Conservation (phyloP, 83 land plant species). For the Thuja plicata region DNA sequence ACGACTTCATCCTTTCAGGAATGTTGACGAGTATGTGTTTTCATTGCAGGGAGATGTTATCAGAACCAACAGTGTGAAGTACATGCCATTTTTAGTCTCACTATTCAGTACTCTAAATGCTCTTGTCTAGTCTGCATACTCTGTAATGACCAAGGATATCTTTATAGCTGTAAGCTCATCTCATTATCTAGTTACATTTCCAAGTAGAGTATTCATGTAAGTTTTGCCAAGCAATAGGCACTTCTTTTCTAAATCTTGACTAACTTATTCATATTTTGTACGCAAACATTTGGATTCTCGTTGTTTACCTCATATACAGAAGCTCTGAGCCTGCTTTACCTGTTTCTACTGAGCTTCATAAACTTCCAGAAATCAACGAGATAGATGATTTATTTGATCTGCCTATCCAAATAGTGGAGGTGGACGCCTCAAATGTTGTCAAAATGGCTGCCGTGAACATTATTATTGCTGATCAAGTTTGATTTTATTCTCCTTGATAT, state of each 20-base stretch:
- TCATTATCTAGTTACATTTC: no score
- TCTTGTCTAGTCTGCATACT: conserved; percentile 1
- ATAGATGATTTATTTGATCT: background rate
- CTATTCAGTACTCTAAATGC: conserved; percentile 6
- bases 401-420: background rate
- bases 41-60: background rate
- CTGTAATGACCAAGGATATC: background rate
- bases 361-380: background rate
- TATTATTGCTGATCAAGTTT: background rate
- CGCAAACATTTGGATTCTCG: background rate
- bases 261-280: background rate
- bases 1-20: background rate
- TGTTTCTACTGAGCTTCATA: background rate
- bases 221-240: background rate
- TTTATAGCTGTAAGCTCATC: background rate
- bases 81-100: background rate
- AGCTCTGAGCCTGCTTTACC: background rate
- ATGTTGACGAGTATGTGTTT: background rate
- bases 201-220: no score
- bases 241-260: background rate
- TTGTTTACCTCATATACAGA: background rate
- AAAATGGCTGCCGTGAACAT: background rate
- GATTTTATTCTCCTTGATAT: background rate
- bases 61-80: background rate
- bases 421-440: background rate